These are phyloP conservation scores for Eimeria necatrix DNA, from an alignment of 169 alveolate genomes.

Conservation along the genomic window DNA sequence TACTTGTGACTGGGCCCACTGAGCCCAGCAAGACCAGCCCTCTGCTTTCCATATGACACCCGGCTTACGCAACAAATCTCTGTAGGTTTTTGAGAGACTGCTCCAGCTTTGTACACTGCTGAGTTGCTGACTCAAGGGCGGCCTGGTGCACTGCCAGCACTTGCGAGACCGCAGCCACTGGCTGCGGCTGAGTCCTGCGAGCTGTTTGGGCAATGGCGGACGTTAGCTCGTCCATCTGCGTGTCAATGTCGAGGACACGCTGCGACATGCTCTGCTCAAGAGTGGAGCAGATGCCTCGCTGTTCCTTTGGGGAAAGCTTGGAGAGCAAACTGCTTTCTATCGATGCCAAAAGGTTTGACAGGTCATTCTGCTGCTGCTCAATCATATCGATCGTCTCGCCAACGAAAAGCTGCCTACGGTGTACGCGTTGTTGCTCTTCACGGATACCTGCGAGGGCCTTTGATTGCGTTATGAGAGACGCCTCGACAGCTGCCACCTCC, in stretches of 20 bases:
- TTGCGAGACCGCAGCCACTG: constrained; percentile 74
- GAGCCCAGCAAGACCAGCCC: constrained; percentile 6
- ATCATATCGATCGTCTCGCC: constrained; percentile 75
- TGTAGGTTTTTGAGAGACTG: constrained; percentile 65
- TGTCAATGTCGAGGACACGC: constrained; percentile 73
- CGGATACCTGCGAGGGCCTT: constrained; percentile 62
- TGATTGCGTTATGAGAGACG: constrained; percentile 71
- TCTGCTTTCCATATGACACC: not conserved
- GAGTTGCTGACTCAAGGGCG: constrained; percentile 77
- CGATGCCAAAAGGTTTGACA: constrained; percentile 62
- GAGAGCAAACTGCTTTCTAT: constrained; percentile 69
- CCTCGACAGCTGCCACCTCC: constrained; percentile 78
- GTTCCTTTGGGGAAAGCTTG: constrained; percentile 52
- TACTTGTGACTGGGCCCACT: not conserved
- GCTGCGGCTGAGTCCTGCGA: constrained; percentile 71
- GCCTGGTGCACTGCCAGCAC: constrained; percentile 81
- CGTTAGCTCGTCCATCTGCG: constrained; percentile 75
- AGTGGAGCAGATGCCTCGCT: constrained; percentile 54
- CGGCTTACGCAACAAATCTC: constrained; percentile 50
- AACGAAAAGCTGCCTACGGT: constrained; percentile 74
- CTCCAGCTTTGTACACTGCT: constrained; percentile 64
- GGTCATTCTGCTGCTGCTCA: constrained; percentile 79
- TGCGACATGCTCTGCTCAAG: constrained; percentile 70
- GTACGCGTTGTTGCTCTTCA: constrained; percentile 77
- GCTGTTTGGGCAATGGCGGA: constrained; percentile 68